Conservation (phyloP, 257 asterid species). For the Lycium barbarum region DNA sequence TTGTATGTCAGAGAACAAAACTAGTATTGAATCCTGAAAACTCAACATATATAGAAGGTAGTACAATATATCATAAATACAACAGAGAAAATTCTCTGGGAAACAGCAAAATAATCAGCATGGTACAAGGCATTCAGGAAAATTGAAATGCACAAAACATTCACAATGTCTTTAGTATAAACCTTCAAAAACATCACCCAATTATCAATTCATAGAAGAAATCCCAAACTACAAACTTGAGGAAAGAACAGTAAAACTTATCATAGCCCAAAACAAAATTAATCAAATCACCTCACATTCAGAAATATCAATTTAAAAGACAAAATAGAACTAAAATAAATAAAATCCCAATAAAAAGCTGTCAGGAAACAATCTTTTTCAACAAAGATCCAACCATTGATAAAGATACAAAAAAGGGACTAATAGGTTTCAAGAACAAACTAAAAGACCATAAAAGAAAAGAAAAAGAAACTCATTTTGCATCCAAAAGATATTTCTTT, state of each 20-base stretch:
- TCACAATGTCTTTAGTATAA: background rate
- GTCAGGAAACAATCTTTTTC: background rate
- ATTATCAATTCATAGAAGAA: conserved; percentile 33
- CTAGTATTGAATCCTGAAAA: conserved; percentile 25
- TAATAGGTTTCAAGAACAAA: conserved; percentile 18
- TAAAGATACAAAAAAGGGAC: background rate
- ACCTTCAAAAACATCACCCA: background rate
- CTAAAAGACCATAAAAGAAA: background rate
- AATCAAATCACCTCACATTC: background rate
- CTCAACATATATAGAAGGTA: conserved; percentile 11
- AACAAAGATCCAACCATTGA: conserved; percentile 38
- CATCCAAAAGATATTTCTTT: background rate
- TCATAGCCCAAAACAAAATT: background rate
- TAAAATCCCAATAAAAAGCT: background rate
- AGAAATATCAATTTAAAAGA: background rate
- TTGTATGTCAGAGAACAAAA: conserved; percentile 14
- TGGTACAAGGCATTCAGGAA: background rate
- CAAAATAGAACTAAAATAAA: background rate
- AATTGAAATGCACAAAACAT: background rate
- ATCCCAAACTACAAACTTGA: background rate
- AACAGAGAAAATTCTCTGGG: background rate
- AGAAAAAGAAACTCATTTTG: background rate
- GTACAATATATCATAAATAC: background rate
- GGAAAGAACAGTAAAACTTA: background rate
- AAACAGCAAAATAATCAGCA: background rate